Evolutionary conservation across 2,329 filamentous ascomycete genomes (phyloP).

Genomic region (Epichloe scottii): DNA sequence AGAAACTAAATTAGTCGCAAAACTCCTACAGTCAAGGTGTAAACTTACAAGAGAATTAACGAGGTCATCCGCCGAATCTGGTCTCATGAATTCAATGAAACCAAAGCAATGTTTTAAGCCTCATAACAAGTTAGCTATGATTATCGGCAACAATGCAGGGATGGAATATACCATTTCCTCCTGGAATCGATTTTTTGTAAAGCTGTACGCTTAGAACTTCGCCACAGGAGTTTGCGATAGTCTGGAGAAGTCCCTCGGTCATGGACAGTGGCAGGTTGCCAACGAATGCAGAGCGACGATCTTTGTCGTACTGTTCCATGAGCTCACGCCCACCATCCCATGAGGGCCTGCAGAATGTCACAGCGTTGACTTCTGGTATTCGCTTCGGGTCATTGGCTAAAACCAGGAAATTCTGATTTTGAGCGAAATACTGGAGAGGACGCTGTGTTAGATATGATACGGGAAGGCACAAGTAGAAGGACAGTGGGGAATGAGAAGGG

Average conservation of each 20-base stretch:
- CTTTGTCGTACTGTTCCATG: constrained; percentile 26
- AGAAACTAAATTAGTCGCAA: constrained; percentile 5
- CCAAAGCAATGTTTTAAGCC: constrained; percentile 17
- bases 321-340: constrained; percentile 9
- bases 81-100: constrained; percentile 27
- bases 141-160: background rate
- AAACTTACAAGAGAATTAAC: constrained; percentile 24
- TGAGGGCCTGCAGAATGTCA: background rate
- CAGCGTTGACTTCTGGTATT: background rate
- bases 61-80: constrained; percentile 24
- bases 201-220: constrained; percentile 19
- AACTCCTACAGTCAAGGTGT: background rate
- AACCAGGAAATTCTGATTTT: constrained; percentile 7
- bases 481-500: constrained; percentile 1
- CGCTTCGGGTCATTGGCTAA: constrained; percentile 17
- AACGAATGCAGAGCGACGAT: constrained; percentile 35
- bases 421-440: constrained; percentile 4
- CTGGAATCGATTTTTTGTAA: constrained; percentile 13
- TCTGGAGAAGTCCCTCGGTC: constrained; percentile 23
- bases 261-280: constrained; percentile 29
- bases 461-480: background rate
- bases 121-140: constrained; percentile 9
- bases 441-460: background rate
- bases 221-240: constrained; percentile 26
- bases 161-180: background rate